Evolutionary conservation across 2,329 filamentous ascomycete species (phyloP).

Genomic region (Emmonsiellopsis sp.): DNA sequence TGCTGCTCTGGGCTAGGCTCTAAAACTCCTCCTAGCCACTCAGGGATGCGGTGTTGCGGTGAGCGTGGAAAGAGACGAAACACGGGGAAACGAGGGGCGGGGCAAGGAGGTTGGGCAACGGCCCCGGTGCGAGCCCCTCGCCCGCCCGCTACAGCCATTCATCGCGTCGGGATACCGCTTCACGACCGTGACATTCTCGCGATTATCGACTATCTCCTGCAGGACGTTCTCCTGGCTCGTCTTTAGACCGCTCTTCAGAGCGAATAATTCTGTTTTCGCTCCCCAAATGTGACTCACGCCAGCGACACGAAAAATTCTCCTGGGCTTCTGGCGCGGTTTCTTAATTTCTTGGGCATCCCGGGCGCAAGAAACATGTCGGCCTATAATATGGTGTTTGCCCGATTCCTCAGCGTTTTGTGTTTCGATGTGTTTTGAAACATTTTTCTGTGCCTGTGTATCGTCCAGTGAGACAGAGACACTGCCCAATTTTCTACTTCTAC

Average conservation of each 20-base stretch:
- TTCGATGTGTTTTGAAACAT: slow-evolving; percentile 6
- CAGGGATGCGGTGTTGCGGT: background rate
- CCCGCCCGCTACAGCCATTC: slow-evolving; percentile 6
- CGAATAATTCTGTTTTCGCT: slow-evolving; percentile 8
- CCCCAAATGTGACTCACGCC: slow-evolving; percentile 7
- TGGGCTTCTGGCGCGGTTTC: background rate
- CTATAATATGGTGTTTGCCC: background rate
- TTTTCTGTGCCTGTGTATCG: slow-evolving; percentile 1
- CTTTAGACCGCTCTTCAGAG: slow-evolving; percentile 7
- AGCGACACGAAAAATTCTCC: background rate
- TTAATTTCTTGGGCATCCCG: background rate
- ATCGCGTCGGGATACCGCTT: slow-evolving; percentile 10
- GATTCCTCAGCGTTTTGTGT: slow-evolving; percentile 1
- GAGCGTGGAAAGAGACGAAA: background rate
- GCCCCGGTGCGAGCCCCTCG: background rate
- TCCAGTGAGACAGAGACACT: background rate
- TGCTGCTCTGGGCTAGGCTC: no score
- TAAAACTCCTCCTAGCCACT: background rate
- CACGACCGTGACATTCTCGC: slow-evolving; percentile 10
- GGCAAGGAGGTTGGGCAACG: background rate
- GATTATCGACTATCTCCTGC: slow-evolving; percentile 4
- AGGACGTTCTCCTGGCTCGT: background rate
- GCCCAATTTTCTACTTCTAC: background rate
- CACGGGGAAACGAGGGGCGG: background rate
- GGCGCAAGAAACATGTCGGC: background rate